phyloP scores from a whole-genome alignment of 83 land plant genomes.

The Thuja plicata region DNA sequence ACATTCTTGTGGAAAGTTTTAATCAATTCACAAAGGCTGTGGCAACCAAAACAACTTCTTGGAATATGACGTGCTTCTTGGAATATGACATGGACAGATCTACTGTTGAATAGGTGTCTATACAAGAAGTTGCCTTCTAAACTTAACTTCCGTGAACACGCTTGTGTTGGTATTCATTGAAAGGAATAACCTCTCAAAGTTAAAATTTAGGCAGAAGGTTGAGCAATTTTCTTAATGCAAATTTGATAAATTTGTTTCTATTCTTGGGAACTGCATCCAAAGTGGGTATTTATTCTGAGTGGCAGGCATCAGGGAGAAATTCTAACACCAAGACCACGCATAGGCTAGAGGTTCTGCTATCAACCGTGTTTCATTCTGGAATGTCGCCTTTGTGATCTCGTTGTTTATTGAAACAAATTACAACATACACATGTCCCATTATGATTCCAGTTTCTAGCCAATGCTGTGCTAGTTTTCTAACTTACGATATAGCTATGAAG shows the following conservation, averaged over 20 bases:
- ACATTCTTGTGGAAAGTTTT: not conserved
- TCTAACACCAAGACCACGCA: not conserved
- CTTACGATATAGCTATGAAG: not conserved
- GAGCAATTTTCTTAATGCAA: not conserved
- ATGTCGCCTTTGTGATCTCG: not conserved
- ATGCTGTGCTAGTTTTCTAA: not conserved
- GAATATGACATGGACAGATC: not conserved
- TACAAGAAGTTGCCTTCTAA: not conserved
- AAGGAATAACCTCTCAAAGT: not conserved
- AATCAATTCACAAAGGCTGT: not conserved
- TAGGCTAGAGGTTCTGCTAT: not conserved
- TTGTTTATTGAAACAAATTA: not conserved
- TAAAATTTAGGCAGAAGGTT: not conserved
- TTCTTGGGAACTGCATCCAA: not conserved
- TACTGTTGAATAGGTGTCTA: not conserved
- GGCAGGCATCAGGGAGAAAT: not conserved
- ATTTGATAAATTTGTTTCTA: not conserved
- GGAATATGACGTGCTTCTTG: not conserved
- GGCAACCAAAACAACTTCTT: not conserved
- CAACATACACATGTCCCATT: not conserved
- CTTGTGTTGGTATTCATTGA: not conserved
- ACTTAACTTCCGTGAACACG: not conserved
- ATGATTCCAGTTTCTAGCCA: not conserved
- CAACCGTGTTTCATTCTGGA: not conserved
- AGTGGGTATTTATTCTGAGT: not conserved